Evolutionary conservation across 169 alveolate species (phyloP).

Genomic region (Babesia microti): DNA sequence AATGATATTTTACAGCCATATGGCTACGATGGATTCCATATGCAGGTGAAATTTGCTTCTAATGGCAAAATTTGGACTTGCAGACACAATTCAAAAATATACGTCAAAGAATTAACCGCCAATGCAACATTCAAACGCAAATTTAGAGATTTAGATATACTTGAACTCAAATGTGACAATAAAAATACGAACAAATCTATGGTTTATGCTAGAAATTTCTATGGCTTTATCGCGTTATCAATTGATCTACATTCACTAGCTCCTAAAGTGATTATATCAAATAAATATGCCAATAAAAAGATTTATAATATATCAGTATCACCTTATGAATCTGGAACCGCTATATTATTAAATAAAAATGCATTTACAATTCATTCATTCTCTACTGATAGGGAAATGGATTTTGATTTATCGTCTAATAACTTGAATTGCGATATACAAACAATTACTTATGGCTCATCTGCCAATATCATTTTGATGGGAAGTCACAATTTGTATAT

Average conservation of each 20-base stretch:
- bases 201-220: constrained; percentile 47
- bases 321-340: constrained; percentile 23
- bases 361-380: neutral
- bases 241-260: constrained; percentile 11
- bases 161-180: constrained; percentile 45
- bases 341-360: constrained; percentile 11
- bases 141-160: constrained; percentile 35
- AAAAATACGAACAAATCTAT: constrained; percentile 29
- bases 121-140: neutral
- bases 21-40: too few relatives aligned
- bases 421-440: too few relatives aligned
- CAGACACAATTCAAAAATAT: neutral
- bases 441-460: constrained; percentile 26
- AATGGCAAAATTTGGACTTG: constrained; percentile 1
- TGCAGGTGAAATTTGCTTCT: too few relatives aligned
- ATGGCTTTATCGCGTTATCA: constrained; percentile 35
- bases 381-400: neutral
- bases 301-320: constrained; percentile 21
- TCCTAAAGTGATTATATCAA: constrained; percentile 14
- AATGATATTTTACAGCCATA: constrained; percentile 26
- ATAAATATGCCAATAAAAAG: constrained; percentile 8
- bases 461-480: constrained; percentile 24
- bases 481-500: constrained; percentile 41
- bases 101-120: neutral
- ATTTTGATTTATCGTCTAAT: constrained; percentile 10